Conservation (phyloP, 495 filamentous ascomycete genomes). For the Penicillium desertorum region DNA sequence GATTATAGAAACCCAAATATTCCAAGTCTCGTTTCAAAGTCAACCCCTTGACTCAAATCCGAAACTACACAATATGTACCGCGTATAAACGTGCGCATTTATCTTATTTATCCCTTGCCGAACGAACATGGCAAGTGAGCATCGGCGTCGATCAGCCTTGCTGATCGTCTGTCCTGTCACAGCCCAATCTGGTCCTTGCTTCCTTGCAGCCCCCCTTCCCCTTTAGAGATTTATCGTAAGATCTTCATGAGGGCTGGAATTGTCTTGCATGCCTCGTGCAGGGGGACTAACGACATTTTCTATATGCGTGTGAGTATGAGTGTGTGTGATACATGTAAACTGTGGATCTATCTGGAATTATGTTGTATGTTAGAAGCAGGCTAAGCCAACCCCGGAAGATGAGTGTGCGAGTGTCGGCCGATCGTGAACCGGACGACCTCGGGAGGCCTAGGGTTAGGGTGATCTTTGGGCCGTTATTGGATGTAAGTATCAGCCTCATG, state of each 20-base stretch:
- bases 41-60: neutral
- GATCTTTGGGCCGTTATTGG: neutral
- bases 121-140: slow-evolving; percentile 16
- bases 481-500: slow-evolving; percentile 2
- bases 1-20: neutral
- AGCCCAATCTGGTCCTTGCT: slow-evolving; percentile 19
- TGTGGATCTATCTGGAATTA: neutral
- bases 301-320: neutral
- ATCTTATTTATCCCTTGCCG: slow-evolving; percentile 21
- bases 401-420: neutral
- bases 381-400: neutral
- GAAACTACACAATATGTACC: neutral
- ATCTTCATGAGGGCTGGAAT: slow-evolving; percentile 5
- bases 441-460: neutral
- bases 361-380: neutral
- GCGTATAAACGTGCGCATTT: slow-evolving; percentile 7
- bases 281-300: slow-evolving; percentile 1
- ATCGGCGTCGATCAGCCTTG: slow-evolving; percentile 14
- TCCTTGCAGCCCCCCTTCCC: neutral
- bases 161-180: slow-evolving; percentile 27
- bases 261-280: slow-evolving; percentile 18
- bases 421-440: neutral
- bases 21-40: slow-evolving; percentile 3
- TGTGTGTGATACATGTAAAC: slow-evolving; percentile 4
- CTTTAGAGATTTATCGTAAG: neutral